Evolutionary conservation across 2,329 filamentous ascomycete species (phyloP), one percentile per base, ranked within the genome.

Genomic region (Juglanconis oblonga): DNA sequence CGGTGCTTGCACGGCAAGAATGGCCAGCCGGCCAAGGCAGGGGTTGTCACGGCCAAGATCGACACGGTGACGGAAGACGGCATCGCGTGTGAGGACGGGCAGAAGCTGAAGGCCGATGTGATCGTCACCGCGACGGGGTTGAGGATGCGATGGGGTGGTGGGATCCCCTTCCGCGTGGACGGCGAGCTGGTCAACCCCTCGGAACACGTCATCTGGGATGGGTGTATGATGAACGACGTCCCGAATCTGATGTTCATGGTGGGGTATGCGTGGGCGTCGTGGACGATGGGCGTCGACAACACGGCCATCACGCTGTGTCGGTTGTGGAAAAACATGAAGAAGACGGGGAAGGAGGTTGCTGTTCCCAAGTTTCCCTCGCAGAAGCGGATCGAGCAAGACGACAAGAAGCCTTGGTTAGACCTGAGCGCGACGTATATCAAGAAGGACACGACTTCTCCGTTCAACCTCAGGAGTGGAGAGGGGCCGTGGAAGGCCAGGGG

Each of bases 41-140:
- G 71, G 11, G 68, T 84, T 1, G 73, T 77, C 1, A 83, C 81
- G 0, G 80, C 73, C 32, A 65, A 62, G 8, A 82, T 87, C 63
- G 71, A 75, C 38, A 75, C 67, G 0, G 74, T 82, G 6, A 81
- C 80, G 0, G 65, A 72, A 1, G 66, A 71, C 1, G 73, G 75
- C 31, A 76, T 87, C 7, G 66, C 71, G 47, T 76, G 85, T 32
- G 64, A 73, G 8, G 74, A 74, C 2, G 77, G 80, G 3, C 67
- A 74, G 66, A 73, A 62, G 0, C 68, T 89, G 0, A 69, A 79
- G 11, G 80, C 86, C 0, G 87, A 89, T 65, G 78, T 85, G 58
- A 87, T 90, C 64, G 74, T 89, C 57, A 87, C 86, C 0, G 87
- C 87, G 0, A 89, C 87, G 0, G 87, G 87, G 9, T 45, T 62